Base-by-base conservation (phyloP, 2,329 filamentous ascomycete species). In the Calonectria pteridis region DNA sequence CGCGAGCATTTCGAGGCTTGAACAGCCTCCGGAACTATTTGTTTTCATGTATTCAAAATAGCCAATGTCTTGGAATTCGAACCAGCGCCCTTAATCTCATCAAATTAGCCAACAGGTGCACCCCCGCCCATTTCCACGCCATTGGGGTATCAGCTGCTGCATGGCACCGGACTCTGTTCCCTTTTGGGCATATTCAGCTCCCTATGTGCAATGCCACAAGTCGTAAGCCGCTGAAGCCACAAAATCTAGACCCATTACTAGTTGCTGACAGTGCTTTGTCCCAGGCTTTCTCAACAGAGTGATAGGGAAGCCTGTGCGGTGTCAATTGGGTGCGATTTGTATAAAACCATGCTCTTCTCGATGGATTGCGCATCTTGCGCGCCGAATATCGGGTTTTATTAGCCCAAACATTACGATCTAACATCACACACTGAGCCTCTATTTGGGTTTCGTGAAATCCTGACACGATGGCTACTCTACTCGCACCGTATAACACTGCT, bases 401-500 rank as follows among this genome's bases (percentile, higher is more conserved):
- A 26, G 26, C 31, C 20, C 23, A 43, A 64, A 26, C 1, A 3
- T n/a, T 43, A 43, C 37, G 9, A 9, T 9, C 31, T 31, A 31
- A n/a, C n/a, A n/a, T 31, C 31, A 31, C 5, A 4, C 9, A 31
- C 31, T 31, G 31, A 31, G 9, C 31, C 31, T 31, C 31, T 5
- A 37, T n/a, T n/a, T n/a, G n/a, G n/a, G n/a, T n/a, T 29, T 46
- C 7, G 2, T 11, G 10, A 31, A 53, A 31, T 4, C 7, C 26
- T 40, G 23, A 7, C 2, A 50, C 5, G 6, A 72, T 73, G 67
- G 67, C 72, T 18, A 70, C 71, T 23, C 67, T 64, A 4, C 26
- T 73, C 6, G 67, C 55, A 9, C 72, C 72, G 1, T 73, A 67
- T 23, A 71, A 73, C 49, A 40, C 37, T 26, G 72, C 72, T 13